Conservation (phyloP, 2,329 filamentous ascomycete genomes). For the Zopfia rhizophila region DNA sequence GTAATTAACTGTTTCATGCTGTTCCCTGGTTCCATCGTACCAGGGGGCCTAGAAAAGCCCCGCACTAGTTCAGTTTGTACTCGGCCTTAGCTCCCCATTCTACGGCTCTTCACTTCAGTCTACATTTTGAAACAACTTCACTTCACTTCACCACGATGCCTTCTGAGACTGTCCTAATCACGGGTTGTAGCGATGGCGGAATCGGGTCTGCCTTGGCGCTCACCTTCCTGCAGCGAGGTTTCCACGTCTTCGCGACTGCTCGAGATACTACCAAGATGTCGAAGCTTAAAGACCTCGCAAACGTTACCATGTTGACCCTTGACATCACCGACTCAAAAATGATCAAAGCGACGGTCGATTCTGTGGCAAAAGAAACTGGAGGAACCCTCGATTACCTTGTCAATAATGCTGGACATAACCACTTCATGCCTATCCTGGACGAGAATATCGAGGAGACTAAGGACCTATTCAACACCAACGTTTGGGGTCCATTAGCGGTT, state of each 20-base stretch:
- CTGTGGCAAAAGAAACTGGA: constrained; percentile 42
- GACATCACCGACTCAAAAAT: constrained; percentile 19
- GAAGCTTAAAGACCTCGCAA: constrained; percentile 14
- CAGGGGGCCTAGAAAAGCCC: no score
- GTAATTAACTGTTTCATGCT: no score
- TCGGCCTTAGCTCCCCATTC: no score
- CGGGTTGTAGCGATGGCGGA: constrained; percentile 43
- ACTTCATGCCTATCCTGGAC: constrained; percentile 50
- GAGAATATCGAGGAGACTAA: neutral
- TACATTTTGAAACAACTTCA: no score
- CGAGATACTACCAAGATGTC: constrained; percentile 44
- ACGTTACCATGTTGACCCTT: constrained; percentile 31
- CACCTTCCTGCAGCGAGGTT: constrained; percentile 47
- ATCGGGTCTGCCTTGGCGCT: constrained; percentile 53
- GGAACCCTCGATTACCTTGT: constrained; percentile 55
- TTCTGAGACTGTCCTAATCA: constrained; percentile 21
- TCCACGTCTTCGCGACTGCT: constrained; percentile 55
- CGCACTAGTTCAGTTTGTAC: no score
- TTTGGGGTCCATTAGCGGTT: constrained; percentile 49
- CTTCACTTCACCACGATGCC: no score
- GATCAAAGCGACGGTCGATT: constrained; percentile 18
- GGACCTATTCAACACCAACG: constrained; percentile 48
- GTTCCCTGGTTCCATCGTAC: no score
- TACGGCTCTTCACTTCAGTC: no score
- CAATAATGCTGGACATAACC: constrained; percentile 57